Percentiles rank a stretch among this genome's conserved stretches.
phyloP scores from a whole-genome alignment of 768 basidiomycete species.

The Psilocybe cubensis region DNA sequence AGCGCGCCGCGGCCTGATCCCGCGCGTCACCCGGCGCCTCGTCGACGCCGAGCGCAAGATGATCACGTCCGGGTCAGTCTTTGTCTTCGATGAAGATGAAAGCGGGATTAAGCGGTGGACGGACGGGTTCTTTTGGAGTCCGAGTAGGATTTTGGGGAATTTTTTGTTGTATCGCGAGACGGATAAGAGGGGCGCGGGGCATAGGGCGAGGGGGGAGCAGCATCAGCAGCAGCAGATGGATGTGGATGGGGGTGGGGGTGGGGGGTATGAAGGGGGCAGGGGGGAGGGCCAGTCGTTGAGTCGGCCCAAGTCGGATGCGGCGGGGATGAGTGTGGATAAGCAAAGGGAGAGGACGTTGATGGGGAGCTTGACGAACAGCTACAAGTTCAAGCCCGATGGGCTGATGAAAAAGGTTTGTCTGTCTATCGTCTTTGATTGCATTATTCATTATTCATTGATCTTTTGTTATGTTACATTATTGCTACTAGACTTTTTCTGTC shows the following conservation, averaged over 20 bases:
- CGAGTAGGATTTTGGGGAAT: conserved; percentile 90
- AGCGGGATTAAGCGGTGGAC: conserved; percentile 98
- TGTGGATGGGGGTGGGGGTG: too few relatives aligned
- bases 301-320: conserved; percentile 58
- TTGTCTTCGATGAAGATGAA: conserved; percentile 97
- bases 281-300: conserved; percentile 56
- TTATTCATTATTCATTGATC: too few relatives aligned
- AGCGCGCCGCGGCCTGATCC: conserved; percentile 86
- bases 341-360: conserved; percentile 81
- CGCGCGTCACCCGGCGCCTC: conserved; percentile 88
- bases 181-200: conserved; percentile 76
- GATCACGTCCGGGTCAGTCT: conserved; percentile 93
- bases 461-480: too few relatives aligned
- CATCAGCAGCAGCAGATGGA: too few relatives aligned
- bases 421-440: conserved; percentile 3
- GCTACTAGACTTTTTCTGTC: conserved; percentile 90
- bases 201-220: too few relatives aligned
- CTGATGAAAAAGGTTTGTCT: conserved; percentile 93
- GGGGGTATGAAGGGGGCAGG: conserved; percentile 32
- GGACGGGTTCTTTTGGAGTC: conserved; percentile 96
- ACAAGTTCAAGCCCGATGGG: conserved; percentile 92
- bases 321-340: conserved; percentile 59
- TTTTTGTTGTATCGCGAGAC: conserved; percentile 96
- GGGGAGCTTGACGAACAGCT: conserved; percentile 90
- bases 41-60: conserved; percentile 92